Percentiles rank a stretch among this genome's conserved stretches.
Evolutionary conservation across 2,329 filamentous ascomycete species (phyloP).

Genomic region (Daldinia sp.): DNA sequence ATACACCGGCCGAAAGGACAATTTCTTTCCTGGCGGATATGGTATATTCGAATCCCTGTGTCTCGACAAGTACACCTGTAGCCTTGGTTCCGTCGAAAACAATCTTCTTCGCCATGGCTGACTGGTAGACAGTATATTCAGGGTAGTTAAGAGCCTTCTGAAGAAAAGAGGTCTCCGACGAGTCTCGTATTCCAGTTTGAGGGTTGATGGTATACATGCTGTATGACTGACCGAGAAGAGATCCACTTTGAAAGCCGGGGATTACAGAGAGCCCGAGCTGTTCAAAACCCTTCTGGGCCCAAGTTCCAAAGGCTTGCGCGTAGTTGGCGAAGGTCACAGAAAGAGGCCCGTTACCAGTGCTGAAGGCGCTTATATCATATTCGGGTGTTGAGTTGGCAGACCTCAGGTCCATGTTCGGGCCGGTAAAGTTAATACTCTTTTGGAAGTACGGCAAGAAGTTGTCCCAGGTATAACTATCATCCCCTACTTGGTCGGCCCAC

Average conservation of each 20-base stretch:
- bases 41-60: conserved; percentile 36
- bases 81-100: conserved; percentile 57
- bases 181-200: conserved; percentile 47
- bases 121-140: conserved; percentile 53
- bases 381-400: conserved; percentile 40
- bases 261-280: conserved; percentile 53
- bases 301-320: conserved; percentile 53
- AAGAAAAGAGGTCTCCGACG: conserved; percentile 56
- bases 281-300: conserved; percentile 52
- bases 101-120: conserved; percentile 59
- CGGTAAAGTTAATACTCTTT: conserved; percentile 37
- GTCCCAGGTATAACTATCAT: conserved; percentile 35
- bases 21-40: conserved; percentile 53
- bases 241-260: conserved; percentile 56
- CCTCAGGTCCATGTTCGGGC: conserved; percentile 29
- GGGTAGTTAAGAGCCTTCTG: conserved; percentile 44
- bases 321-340: conserved; percentile 57
- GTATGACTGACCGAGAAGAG: conserved; percentile 55
- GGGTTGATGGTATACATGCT: conserved; percentile 50
- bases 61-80: conserved; percentile 43
- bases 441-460: conserved; percentile 37
- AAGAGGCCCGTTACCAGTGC: conserved; percentile 48
- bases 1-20: conserved; percentile 55
- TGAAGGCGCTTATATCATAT: conserved; percentile 48
- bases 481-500: conserved; percentile 41